Evolutionary conservation across 805 yeast genomes (phyloP), one percentile per base, ranked within the genome.

Genomic region (Saccharomyces paradoxus): DNA sequence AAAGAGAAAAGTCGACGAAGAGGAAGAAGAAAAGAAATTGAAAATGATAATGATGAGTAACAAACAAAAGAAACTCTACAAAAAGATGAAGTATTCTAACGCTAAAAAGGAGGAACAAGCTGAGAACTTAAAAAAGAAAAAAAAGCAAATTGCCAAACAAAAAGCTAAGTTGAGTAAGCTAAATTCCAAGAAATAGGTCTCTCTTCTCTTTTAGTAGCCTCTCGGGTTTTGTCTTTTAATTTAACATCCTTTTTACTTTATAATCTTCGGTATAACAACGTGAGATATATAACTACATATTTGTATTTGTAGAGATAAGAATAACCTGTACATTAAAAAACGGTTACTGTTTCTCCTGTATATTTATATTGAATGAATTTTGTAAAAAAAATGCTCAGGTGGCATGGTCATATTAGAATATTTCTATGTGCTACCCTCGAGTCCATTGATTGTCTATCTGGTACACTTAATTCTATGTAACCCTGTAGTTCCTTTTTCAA

Each of bases 1-100:
- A 64, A 65, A 65, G 53, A 63, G 63, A 53, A 64, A 71, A 27
- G 71, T 71, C 50, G 70, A 78, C 56, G 80, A 78, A 59, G 80
- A 77, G 57, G 81, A 81, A 50, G 86, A 82, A 75, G 97, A 90
- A 71, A 88, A 89, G 75, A 94, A 91, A 61, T 81, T 92, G 76
- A 88, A 88, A 77, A 84, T 83, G 84, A 89, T 90, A 67, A 92
- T 94, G 99, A 92, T 94, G 99, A 81, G 92, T 63, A 90, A 90
- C 77, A 94, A 92, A 74, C 96, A 92, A 76, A 87, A 90, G 78
- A 89, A 88, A 72, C 77, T 91, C 61, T 94, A 94, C 79, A 87
- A 87, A 77, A 87, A 87, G 84, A 89, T 92, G 96, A 94, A 89
- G 75, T 84, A 89, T 70, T 92, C 96, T 56, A 82, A 87, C 63